Percentiles rank a stretch among this genome's conserved stretches.
Evolutionary conservation across 2,329 filamentous ascomycete genomes (phyloP).

Genomic region (Stromatinia cepivora): DNA sequence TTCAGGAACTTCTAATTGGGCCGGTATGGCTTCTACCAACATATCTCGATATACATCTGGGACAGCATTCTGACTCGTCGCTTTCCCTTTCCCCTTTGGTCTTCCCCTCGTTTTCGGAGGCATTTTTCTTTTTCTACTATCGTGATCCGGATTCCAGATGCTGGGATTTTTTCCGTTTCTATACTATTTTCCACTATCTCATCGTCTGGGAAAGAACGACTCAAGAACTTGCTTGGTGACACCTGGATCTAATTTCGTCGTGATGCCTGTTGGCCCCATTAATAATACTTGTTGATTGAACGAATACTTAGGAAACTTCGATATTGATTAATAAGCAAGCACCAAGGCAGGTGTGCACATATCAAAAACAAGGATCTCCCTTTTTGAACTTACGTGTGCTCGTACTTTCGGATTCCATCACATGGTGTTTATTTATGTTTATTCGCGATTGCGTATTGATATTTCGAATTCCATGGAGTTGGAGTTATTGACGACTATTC

Average conservation of each 20-base stretch:
- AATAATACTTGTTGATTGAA: not conserved
- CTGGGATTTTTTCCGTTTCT: not conserved
- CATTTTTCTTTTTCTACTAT: constrained; percentile 22
- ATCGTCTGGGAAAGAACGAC: not conserved
- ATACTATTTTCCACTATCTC: not conserved
- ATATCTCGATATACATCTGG: constrained; percentile 49
- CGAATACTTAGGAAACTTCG: not conserved
- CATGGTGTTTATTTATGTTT: too few relatives aligned
- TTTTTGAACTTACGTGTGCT: too few relatives aligned
- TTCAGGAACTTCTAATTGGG: constrained; percentile 38
- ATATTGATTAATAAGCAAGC: constrained; percentile 7
- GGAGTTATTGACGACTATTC: too few relatives aligned
- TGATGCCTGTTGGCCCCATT: too few relatives aligned
- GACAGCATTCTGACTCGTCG: constrained; percentile 32
- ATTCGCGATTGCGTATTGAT: too few relatives aligned
- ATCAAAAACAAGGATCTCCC: not conserved
- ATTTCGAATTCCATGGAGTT: too few relatives aligned
- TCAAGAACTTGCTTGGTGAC: not conserved
- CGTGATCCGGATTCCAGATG: not conserved
- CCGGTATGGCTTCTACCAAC: constrained; percentile 45
- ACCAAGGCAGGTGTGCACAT: not conserved
- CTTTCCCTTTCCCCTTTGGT: constrained; percentile 29
- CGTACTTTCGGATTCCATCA: too few relatives aligned
- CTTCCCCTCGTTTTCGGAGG: constrained; percentile 28
- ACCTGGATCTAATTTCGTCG: not conserved